Conservation (phyloP, 306 rosid species). For the Trifolium subterraneum region DNA sequence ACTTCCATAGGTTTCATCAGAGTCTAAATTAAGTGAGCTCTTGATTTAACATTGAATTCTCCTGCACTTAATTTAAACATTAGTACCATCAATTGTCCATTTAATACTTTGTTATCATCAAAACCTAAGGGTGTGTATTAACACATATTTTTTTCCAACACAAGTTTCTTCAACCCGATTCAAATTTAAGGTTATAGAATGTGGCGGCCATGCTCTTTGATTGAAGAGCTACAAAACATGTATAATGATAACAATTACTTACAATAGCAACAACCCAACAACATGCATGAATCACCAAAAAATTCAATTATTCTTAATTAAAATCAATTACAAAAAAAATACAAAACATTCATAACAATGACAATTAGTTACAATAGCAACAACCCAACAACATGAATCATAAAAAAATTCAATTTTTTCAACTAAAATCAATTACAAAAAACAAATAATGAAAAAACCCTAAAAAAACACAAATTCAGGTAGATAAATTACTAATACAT, state of each 20-base stretch:
- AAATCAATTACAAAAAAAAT: background rate
- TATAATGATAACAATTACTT: background rate
- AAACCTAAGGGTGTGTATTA: too few species aligned
- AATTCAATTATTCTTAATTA: background rate
- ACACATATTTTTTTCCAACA: too few species aligned
- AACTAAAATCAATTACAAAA: background rate
- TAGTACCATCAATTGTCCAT: too few species aligned
- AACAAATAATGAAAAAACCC: background rate
- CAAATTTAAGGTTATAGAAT: constrained; percentile 55
- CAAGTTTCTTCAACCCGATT: constrained; percentile 81
- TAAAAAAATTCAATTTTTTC: background rate
- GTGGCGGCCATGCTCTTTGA: constrained; percentile 70
- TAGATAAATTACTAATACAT: background rate
- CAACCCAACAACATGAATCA: background rate
- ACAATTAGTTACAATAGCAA: background rate
- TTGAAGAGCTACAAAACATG: constrained; percentile 46
- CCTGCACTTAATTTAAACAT: too few species aligned
- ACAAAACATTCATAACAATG: background rate
- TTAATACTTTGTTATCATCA: too few species aligned
- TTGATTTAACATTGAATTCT: too few species aligned
- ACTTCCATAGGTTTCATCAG: too few species aligned
- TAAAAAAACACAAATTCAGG: background rate
- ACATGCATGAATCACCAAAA: background rate
- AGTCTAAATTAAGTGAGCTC: too few species aligned
- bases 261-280: background rate